These are phyloP conservation scores for Akanthomyces muscarius DNA, from an alignment of 2,329 filamentous ascomycete genomes.

Conservation along the genomic window DNA sequence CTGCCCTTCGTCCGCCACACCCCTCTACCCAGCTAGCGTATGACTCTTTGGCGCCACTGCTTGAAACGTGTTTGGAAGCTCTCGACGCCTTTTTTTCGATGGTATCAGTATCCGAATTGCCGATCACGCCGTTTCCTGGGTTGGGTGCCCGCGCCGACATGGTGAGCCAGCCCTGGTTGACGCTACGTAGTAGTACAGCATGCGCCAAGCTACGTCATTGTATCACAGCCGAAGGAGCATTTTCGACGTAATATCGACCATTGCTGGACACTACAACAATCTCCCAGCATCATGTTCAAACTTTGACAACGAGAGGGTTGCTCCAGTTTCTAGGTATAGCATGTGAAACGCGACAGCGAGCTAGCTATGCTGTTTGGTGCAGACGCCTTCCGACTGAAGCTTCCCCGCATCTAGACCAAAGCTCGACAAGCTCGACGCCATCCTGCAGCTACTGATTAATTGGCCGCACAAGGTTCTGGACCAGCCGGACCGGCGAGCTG, in stretches of 20 bases:
- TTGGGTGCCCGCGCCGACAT: not conserved
- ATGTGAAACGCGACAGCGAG: constrained; percentile 11
- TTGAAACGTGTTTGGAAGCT: not conserved
- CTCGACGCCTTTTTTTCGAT: not conserved
- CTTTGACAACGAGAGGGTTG: not conserved
- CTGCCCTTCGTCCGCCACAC: not conserved
- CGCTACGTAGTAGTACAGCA: not conserved
- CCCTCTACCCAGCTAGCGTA: not conserved
- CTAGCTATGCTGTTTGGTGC: not conserved
- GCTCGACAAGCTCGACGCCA: constrained; percentile 4
- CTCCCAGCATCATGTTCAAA: not conserved
- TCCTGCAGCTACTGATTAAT: constrained; percentile 1
- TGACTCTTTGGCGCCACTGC: constrained; percentile 9
- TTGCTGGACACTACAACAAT: not conserved
- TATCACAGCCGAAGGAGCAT: not conserved
- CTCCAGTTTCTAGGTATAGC: not conserved
- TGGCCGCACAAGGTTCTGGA: constrained; percentile 5
- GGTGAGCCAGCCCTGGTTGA: not conserved
- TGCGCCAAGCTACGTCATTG: not conserved
- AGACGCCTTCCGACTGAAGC: constrained; percentile 2
- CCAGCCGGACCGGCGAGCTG: not conserved
- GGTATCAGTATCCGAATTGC: constrained; percentile 1
- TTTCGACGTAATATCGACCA: not conserved
- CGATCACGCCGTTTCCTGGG: not conserved
- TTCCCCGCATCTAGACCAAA: constrained; percentile 8